Conservation (phyloP, 192 early-diverging fungal genomes). For the Coemansia sp. region DNA sequence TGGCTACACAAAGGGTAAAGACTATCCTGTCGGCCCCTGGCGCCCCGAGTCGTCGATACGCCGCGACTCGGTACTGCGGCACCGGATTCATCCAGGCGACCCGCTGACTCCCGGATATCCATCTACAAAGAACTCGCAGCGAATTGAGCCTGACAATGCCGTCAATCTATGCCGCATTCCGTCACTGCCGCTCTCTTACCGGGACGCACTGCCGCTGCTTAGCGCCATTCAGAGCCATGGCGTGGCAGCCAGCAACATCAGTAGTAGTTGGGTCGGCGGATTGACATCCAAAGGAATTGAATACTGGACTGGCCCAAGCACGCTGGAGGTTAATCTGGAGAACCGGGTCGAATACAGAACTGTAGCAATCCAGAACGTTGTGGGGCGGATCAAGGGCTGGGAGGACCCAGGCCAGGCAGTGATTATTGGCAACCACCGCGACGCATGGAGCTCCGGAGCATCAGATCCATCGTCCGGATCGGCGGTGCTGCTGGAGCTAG, state of each 20-base stretch:
- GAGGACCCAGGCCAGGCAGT: slow-evolving; percentile 53
- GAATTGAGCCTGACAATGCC: slow-evolving; percentile 54
- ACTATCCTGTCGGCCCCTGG: slow-evolving; percentile 62
- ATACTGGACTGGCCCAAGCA: slow-evolving; percentile 59
- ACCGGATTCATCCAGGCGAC: slow-evolving; percentile 55
- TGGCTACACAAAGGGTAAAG: slow-evolving; percentile 49
- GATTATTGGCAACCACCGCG: slow-evolving; percentile 63
- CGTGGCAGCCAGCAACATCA: slow-evolving; percentile 23
- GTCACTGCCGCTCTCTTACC: slow-evolving; percentile 62
- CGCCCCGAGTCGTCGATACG: slow-evolving; percentile 57
- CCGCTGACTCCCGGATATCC: slow-evolving; percentile 64
- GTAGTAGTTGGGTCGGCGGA: slow-evolving; percentile 54
- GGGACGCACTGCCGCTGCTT: slow-evolving; percentile 58
- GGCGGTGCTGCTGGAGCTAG: slow-evolving; percentile 59
- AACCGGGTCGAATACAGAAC: slow-evolving; percentile 53
- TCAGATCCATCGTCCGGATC: slow-evolving; percentile 61
- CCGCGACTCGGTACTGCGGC: slow-evolving; percentile 55
- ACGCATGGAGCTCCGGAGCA: slow-evolving; percentile 66
- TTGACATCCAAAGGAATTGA: slow-evolving; percentile 38
- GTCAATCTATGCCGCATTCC: slow-evolving; percentile 56
- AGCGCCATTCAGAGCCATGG: slow-evolving; percentile 54
- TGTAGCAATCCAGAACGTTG: slow-evolving; percentile 60
- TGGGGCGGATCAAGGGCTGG: slow-evolving; percentile 56
- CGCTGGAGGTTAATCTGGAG: slow-evolving; percentile 49
- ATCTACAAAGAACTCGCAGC: slow-evolving; percentile 52